Evolutionary conservation across 495 filamentous ascomycete genomes (phyloP), one percentile per base, ranked within the genome.

Genomic region (Choiromyces venosus): DNA sequence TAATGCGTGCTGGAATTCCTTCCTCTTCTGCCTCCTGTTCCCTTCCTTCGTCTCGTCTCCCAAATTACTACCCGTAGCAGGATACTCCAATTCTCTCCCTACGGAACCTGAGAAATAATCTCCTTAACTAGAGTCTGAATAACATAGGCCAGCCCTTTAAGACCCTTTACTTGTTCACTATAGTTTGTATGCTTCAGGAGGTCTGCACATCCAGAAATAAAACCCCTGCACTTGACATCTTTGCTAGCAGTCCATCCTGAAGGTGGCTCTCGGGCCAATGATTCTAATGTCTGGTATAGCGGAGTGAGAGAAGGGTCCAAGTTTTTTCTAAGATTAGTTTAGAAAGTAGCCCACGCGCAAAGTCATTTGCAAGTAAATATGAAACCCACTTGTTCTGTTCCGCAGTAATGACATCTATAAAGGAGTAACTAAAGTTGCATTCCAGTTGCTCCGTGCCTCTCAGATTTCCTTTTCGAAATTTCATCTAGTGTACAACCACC

Each of bases 131-230:
- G 73, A 8, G 78, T 78, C 35, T 95, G 86, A 36, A 90, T 85
- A 36, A 92, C 79, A 82, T 97, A 96, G 35, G 90, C 86, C 74
- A 96, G 80, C 21, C 86, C 87, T 71, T 93, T 92, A 69, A 96
- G 83, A 25, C 87, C 88, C 80, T 89, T 88, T 70, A 88, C 83
- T 25, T 90, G 85, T 38, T 83, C 82, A 10, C 83, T 83, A 46
- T 86, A 81, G 70, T 93, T 89, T 29, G 81, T 76, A 65, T 85
- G 81, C 56, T 85, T 82, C 29, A 87, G 68, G 16, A 75, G 81
- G 33, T 84, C 79, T 21, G 87, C 77, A 35, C 84, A 78, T 29
- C 83, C 80, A 8, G 68, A 71, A 37, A 88, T 71, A 74, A 89
- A 88, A 0, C 76, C 78, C 67, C 83, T 82, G 35, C 84, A 83